Evolutionary conservation across 2,329 filamentous ascomycete species (phyloP), one percentile per base, ranked within the genome.

Genomic region (Coniochaeta sp.): DNA sequence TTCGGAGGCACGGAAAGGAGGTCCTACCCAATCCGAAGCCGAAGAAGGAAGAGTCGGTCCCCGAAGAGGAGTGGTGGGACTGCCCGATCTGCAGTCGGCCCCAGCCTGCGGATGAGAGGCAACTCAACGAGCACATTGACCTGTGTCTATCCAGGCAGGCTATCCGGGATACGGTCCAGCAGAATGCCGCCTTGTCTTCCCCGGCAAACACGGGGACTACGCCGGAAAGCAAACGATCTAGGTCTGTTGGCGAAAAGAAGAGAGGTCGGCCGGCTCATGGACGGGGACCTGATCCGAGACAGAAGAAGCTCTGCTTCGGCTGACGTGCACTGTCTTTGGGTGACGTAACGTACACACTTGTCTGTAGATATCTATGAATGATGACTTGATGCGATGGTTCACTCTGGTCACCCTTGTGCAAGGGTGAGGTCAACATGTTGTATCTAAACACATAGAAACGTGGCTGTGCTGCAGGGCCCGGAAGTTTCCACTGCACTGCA

Each of bases 71-170:
- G 55, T 80, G 79, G 72, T 98, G 93, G 93, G 82, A 88, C 40
- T 99, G 95, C 72, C 95, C 95, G 0, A 90, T 98, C 52, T 99
- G 95, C 72, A 75, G 78, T n/a, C 79, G 88, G 17, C 87, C 90
- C 0, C 93, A 97, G 68, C 69, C 78, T 0, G 84, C 91, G 0
- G 82, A 93, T 57, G 91, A 97, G 70, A 81, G 81, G 54, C 77
- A 76, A 0, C 96, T 98, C 74, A 99, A 99, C 66, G 85, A 89
- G 60, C 95, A 99, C 69, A 92, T 99, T 58, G 95, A 99, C 71
- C 83, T 89, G 9, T 99, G 95, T 71, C 81, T 99, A 1, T 97
- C 93, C 0, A 82, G 88, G 59, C 86, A 90, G 68, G 90, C 91
- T 0, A 98, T 99, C 67, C 88, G 88, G 54, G 91, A 97, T 67